Evolutionary conservation across 1,284 basidiomycete genomes (phyloP), one percentile per base, ranked within the genome.

Genomic region (Fomitopsis betulina): DNA sequence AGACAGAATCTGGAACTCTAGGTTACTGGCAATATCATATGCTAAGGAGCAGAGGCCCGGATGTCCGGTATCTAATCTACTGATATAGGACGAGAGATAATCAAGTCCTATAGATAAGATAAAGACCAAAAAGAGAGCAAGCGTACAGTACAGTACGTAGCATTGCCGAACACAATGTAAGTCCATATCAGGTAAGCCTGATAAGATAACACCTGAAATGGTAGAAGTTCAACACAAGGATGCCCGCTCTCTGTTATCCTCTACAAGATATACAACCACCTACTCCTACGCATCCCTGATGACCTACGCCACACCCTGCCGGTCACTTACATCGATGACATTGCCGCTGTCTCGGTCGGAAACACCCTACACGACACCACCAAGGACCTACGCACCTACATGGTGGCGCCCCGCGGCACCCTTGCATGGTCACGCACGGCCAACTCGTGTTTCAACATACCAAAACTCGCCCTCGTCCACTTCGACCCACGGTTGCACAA

Each of bases 181-280:
- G n/a, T n/a, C n/a, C n/a, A n/a, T n/a, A n/a, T n/a, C n/a, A n/a
- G n/a, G n/a, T n/a, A n/a, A n/a, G n/a, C n/a, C n/a, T n/a, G n/a
- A n/a, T n/a, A n/a, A n/a, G n/a, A n/a, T n/a, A n/a, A n/a, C n/a
- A n/a, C n/a, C n/a, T n/a, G n/a, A n/a, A n/a, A n/a, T n/a, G n/a
- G n/a, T n/a, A n/a, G n/a, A n/a, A n/a, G n/a, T n/a, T n/a, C n/a
- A n/a, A n/a, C n/a, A n/a, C n/a, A n/a, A 56, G 73, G 73, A 3
- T 71, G 70, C 61, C 71, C 72, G 5, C 61, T 70, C 13, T 75
- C 74, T 0, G 61, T 68, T 3, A 67, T 75, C 0, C 53, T 68
- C 0, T 76, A 68, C 58, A 59, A 68, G 0, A 70, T 75, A 58
- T 78, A 75, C 66, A 75, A 73, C 45, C 63, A 65, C 1, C 58